A percentile compares a stretch with the other conserved stretches of the same genome.
Conservation (phyloP, 768 basidiomycete species). For the Coprinellus aureogranulatus region DNA sequence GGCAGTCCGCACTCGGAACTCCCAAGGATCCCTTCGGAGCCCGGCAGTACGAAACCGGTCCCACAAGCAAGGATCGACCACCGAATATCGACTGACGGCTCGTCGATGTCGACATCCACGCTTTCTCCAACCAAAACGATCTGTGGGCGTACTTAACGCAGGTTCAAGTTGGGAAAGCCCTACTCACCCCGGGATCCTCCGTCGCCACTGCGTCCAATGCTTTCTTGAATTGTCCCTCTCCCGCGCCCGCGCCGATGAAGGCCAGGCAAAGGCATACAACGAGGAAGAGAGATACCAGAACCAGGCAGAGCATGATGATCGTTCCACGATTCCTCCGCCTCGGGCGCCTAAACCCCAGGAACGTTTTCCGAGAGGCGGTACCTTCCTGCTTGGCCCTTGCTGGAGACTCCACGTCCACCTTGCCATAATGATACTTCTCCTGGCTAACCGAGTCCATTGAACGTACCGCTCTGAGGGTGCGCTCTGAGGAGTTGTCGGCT, state of each 20-base stretch:
- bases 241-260: conserved; percentile 44
- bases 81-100: conserved; percentile 53
- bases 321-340: neutral
- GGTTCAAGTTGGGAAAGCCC: neutral
- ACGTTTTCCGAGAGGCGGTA: neutral
- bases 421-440: no score
- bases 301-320: neutral
- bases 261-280: conserved; percentile 46
- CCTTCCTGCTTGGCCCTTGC: neutral
- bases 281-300: conserved; percentile 40
- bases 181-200: conserved; percentile 45
- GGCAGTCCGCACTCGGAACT: conserved; percentile 48
- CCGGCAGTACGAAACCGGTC: conserved; percentile 38
- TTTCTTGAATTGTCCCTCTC: conserved; percentile 38
- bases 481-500: no score
- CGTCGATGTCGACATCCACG: conserved; percentile 58
- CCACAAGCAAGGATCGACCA: conserved; percentile 60
- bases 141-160: conserved; percentile 23
- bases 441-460: no score
- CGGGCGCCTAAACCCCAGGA: neutral
- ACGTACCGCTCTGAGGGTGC: no score
- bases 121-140: conserved; percentile 55
- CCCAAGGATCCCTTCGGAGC: conserved; percentile 47
- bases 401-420: no score
- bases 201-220: conserved; percentile 39